Evolutionary conservation across 164 flowering plant species (phyloP), one percentile per base, ranked within the genome.

Genomic region (Piper longum): DNA sequence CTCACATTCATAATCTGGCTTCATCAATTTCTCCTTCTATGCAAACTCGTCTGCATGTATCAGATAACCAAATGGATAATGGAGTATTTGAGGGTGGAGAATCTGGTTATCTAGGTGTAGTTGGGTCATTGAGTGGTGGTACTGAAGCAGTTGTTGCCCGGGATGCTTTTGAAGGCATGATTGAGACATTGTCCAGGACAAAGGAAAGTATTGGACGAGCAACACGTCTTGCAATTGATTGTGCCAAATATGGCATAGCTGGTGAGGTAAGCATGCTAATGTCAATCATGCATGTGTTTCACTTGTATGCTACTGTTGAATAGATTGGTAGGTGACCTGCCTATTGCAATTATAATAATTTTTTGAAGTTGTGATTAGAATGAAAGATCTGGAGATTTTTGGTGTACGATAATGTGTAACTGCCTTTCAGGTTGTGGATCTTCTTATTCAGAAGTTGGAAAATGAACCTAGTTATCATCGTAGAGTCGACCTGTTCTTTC

Each of bases 91-190:
- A 81, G 64, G 79, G 76, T 67, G 80, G 79, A 71, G 78, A 75
- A 19, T 80, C 91, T 7, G 88, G 82, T 48, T 75, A 76, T 61
- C 74, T 67, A 59, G 71, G 78, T 59, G 73, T 65, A 68, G 87
- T 79, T 60, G 86, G 81, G n/a, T 82, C 97, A 42, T 74, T 90
- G 63, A 93, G 95, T 79, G 99, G 92, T 72, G 91, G 86, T 69
- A 90, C 97, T 59, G 99, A 93, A 75, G 99, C 93, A 62, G 87
- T 92, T 74, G 92, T 93, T 75, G 88, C 97, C 66, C 96, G 99
- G 62, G 99, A 93, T 83, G 96, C 99, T 66, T 93, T 93, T 79
- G 99, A 93, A 75, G 99, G 99, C 67, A 93, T 93, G 99, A 83
- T 93, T 66, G 99, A 93, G 78, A 93, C 99, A 41, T 79, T 93